A percentile compares a stretch with the other conserved stretches of the same genome.
These are phyloP conservation scores for Mortierella sp. DNA, from an alignment of 371 early-diverging fungal species.

Conservation along the genomic window DNA sequence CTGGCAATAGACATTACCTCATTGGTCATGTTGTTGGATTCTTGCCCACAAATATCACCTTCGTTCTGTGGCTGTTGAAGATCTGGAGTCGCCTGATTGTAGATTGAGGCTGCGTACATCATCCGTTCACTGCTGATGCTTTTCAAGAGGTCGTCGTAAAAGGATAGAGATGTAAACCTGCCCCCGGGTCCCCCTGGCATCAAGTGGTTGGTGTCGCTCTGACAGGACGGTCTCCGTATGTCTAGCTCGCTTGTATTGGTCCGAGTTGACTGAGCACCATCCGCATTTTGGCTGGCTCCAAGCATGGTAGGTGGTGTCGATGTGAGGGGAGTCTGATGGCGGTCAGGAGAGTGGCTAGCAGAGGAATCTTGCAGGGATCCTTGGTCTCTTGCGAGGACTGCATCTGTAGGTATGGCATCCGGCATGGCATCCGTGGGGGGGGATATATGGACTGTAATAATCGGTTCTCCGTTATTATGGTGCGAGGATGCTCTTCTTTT, in stretches of 20 bases:
- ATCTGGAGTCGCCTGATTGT: constrained; percentile 1
- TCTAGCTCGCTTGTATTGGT: background rate
- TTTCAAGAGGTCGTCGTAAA: constrained; percentile 42
- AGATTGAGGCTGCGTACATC: constrained; percentile 23
- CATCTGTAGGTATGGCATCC: too few relatives aligned
- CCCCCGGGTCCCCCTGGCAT: too few relatives aligned
- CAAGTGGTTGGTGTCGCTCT: background rate
- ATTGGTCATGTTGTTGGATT: constrained; percentile 5
- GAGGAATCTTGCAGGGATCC: too few relatives aligned
- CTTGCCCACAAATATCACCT: background rate
- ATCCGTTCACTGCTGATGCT: constrained; percentile 34
- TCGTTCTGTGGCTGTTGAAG: background rate
- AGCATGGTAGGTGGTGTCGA: background rate
- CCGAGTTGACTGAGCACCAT: too few relatives aligned
- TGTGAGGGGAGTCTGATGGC: background rate
- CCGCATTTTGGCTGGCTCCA: too few relatives aligned
- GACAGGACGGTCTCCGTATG: background rate
- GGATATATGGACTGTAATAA: too few relatives aligned
- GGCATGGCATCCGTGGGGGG: too few relatives aligned
- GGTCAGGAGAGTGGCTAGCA: too few relatives aligned
- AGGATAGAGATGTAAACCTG: constrained; percentile 19
- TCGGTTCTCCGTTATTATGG: too few relatives aligned
- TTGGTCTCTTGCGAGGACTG: too few relatives aligned
- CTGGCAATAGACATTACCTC: constrained; percentile 9
- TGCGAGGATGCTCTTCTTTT: background rate